Percentiles rank a stretch among this genome's conserved stretches.
These are phyloP conservation scores for Ganoderma meredithae DNA, from an alignment of 1,284 basidiomycete genomes.

Conservation along the genomic window DNA sequence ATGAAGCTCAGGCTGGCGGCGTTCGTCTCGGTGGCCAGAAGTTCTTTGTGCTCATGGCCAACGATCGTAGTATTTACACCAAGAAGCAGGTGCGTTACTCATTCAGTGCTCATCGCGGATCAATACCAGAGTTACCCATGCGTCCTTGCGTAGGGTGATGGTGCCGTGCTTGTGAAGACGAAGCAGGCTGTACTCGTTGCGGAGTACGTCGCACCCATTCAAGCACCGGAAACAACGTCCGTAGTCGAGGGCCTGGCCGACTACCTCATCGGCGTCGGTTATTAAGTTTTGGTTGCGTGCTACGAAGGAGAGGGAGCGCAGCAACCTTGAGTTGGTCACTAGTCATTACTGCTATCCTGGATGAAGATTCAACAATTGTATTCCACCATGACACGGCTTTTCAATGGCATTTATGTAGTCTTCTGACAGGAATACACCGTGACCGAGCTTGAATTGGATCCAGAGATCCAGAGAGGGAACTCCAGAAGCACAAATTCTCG, in stretches of 20 bases:
- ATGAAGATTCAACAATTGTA: constrained; percentile 32
- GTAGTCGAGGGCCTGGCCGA: constrained; percentile 82
- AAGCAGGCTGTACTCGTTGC: constrained; percentile 88
- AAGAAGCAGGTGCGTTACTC: constrained; percentile 76
- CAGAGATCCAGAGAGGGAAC: too few relatives aligned
- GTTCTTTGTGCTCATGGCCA: constrained; percentile 79
- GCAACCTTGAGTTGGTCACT: constrained; percentile 12
- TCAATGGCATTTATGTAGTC: constrained; percentile 29
- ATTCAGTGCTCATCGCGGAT: neutral
- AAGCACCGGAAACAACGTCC: constrained; percentile 77
- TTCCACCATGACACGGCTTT: constrained; percentile 23
- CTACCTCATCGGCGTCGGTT: constrained; percentile 75
- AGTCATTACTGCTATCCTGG: constrained; percentile 29
- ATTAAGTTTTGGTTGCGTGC: constrained; percentile 43
- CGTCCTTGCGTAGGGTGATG: constrained; percentile 68
- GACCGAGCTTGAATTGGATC: too few relatives aligned
- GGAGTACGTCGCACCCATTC: constrained; percentile 76
- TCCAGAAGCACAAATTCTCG: too few relatives aligned
- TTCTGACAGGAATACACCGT: neutral
- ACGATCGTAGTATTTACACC: constrained; percentile 72
- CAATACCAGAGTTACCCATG: neutral
- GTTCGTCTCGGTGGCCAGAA: constrained; percentile 80
- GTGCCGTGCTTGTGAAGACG: constrained; percentile 86
- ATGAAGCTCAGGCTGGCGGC: constrained; percentile 61
- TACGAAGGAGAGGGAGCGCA: neutral